Evolutionary conservation across 2,329 filamentous ascomycete species (phyloP).

Genomic region (Neonectria magnoliae): DNA sequence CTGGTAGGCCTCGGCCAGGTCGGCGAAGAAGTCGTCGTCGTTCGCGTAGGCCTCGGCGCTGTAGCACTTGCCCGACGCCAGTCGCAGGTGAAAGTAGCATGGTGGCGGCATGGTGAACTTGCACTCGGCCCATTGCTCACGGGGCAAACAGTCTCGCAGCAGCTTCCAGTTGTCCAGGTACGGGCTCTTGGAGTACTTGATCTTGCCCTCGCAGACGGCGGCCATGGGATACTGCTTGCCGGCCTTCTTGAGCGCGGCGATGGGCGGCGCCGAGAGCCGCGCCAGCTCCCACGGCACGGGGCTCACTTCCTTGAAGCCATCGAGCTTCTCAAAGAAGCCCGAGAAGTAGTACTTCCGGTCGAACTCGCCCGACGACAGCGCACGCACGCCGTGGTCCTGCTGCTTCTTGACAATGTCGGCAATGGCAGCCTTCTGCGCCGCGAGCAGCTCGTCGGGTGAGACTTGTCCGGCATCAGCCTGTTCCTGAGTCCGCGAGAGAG

Average conservation of each 20-base stretch:
- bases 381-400: slow-evolving; percentile 68
- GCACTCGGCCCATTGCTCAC: slow-evolving; percentile 69
- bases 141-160: slow-evolving; percentile 57
- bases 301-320: slow-evolving; percentile 51
- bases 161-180: slow-evolving; percentile 56
- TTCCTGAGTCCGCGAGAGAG: slow-evolving; percentile 64
- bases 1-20: slow-evolving; percentile 65
- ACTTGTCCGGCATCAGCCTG: slow-evolving; percentile 60
- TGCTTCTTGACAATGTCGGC: slow-evolving; percentile 73
- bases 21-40: slow-evolving; percentile 66
- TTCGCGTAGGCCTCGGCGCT: slow-evolving; percentile 60
- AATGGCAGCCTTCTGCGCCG: slow-evolving; percentile 70
- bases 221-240: slow-evolving; percentile 53
- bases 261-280: slow-evolving; percentile 51
- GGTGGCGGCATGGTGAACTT: slow-evolving; percentile 76
- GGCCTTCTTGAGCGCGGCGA: slow-evolving; percentile 51
- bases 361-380: slow-evolving; percentile 77
- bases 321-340: slow-evolving; percentile 60
- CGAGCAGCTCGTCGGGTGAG: slow-evolving; percentile 56
- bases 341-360: slow-evolving; percentile 61
- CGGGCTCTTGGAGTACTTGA: slow-evolving; percentile 52
- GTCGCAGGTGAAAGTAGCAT: slow-evolving; percentile 71
- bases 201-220: slow-evolving; percentile 54
- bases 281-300: slow-evolving; percentile 52
- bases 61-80: slow-evolving; percentile 64